phyloP scores from a whole-genome alignment of 73 alveolate species.

The Blepharisma stoltei region DNA sequence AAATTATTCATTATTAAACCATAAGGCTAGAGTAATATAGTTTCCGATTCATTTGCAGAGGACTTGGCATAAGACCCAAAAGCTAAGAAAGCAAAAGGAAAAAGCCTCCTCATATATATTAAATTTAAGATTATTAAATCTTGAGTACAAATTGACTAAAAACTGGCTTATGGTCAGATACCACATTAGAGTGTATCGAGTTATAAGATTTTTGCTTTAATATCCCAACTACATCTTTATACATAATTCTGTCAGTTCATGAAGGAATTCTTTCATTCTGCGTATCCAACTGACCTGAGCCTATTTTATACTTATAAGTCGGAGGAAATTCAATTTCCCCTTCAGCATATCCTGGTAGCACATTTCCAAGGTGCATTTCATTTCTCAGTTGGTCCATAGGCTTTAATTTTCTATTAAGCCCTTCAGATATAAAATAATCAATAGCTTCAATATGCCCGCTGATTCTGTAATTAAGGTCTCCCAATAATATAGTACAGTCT shows the following conservation, averaged over 20 bases:
- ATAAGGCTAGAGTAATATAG: too few relatives aligned
- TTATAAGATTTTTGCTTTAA: conserved; percentile 55
- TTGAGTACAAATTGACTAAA: conserved; percentile 19
- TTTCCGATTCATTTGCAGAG: too few relatives aligned
- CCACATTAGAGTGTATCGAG: conserved; percentile 43
- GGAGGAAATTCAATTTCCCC: conserved; percentile 82
- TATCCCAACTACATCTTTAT: conserved; percentile 46
- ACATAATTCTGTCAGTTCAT: conserved; percentile 86
- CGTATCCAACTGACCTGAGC: conserved; percentile 55
- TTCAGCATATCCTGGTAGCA: conserved; percentile 57
- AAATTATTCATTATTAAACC: too few relatives aligned
- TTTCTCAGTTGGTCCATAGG: conserved; percentile 59
- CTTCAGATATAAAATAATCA: conserved; percentile 34
- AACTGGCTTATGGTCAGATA: conserved; percentile 88
- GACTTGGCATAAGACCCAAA: too few relatives aligned
- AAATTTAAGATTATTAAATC: too few relatives aligned
- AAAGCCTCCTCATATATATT: too few relatives aligned
- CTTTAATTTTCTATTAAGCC: conserved; percentile 33
- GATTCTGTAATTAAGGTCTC: conserved; percentile 84
- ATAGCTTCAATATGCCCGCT: conserved; percentile 42
- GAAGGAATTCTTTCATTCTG: conserved; percentile 73
- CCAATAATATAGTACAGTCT: conserved; percentile 73
- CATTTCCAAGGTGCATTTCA: conserved; percentile 53
- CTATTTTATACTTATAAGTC: conserved; percentile 65
- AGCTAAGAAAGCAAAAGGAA: too few relatives aligned